Conservation (phyloP, 2,329 filamentous ascomycete genomes). For the Pseudopithomyces chartarum region DNA sequence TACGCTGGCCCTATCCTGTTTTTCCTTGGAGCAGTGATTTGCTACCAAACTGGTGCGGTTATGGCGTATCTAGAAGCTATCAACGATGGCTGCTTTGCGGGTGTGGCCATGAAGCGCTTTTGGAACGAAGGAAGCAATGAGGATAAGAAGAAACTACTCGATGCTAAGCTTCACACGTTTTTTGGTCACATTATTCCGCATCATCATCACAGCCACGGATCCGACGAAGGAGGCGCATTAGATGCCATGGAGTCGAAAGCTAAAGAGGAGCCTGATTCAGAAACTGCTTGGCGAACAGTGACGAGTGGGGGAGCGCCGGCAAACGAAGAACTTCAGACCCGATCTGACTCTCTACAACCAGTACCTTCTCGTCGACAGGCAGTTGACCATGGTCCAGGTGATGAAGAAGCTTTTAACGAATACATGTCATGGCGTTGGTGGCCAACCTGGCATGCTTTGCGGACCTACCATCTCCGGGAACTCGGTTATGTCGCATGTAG, state of each 20-base stretch:
- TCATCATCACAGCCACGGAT: neutral
- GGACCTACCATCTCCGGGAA: slow-evolving; percentile 1
- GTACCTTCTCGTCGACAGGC: neutral
- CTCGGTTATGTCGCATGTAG: slow-evolving; percentile 1
- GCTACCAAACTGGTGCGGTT: slow-evolving; percentile 1
- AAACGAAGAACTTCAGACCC: neutral
- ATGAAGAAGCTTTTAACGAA: slow-evolving; percentile 2
- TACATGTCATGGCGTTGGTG: slow-evolving; percentile 4
- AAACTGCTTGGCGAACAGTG: neutral
- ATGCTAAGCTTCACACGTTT: slow-evolving; percentile 1
- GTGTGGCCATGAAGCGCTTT: slow-evolving; percentile 6
- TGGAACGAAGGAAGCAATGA: slow-evolving; percentile 1
- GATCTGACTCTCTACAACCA: neutral
- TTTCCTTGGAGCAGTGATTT: neutral
- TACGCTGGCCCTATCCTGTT: slow-evolving; percentile 4
- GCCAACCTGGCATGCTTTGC: neutral
- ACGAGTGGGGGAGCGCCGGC: neutral
- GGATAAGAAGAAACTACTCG: slow-evolving; percentile 1
- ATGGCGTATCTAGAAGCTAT: slow-evolving; percentile 7
- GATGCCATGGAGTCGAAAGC: neutral
- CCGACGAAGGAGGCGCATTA: neutral
- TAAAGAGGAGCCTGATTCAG: neutral
- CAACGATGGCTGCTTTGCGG: slow-evolving; percentile 7
- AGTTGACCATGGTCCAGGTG: neutral
- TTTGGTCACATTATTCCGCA: neutral